Evolutionary conservation across 2,329 filamentous ascomycete species (phyloP), one percentile per base, ranked within the genome.

Genomic region (Ophiostoma quercus): DNA sequence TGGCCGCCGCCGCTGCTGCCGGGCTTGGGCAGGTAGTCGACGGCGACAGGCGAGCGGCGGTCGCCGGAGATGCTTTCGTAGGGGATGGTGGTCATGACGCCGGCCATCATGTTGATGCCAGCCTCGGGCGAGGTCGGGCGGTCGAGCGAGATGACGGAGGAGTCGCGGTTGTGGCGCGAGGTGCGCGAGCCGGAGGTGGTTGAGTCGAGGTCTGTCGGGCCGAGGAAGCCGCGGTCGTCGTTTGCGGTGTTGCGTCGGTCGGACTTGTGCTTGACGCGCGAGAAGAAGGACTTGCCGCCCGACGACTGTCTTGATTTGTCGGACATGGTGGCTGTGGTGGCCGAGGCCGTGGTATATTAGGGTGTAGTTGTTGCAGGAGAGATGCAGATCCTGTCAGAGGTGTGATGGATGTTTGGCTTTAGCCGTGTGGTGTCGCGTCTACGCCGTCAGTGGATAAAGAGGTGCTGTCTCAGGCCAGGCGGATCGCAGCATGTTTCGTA

Each of bases 71-170:
- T 83, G 75, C 83, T 88, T 75, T 96, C 92, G 82, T 96, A 96
- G 41, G 94, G 92, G 73, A 97, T 94, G 37, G 92, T 90, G 43
- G 92, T 92, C 76, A 97, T 92, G 71, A 94, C 87, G 71, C 92
- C 93, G 43, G 92, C 90, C 77, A 88, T 89, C 82, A 89, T 88
- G 76, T 90, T 90, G 72, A 94, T 80, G 71, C 87, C 88, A 71
- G 84, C 80, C 67, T 90, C 89, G 75, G 88, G 84, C 66, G 88
- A 87, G 73, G 84, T 81, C 67, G 88, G 86, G 72, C 87, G 82
- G 76, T 94, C 92, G 75, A 92, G 79, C 16, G 91, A 94, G 74
- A 89, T 83, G 74, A 87, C 81, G 51, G 90, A 93, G 6, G 90
- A 90, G 72, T 87, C 90, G 78, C 90, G 86, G 75, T 95, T 89